Percentiles rank a stretch among this genome's conserved stretches.
These are phyloP conservation scores for Xylaria digitata DNA, from an alignment of 2,329 filamentous ascomycete species.

Conservation along the genomic window DNA sequence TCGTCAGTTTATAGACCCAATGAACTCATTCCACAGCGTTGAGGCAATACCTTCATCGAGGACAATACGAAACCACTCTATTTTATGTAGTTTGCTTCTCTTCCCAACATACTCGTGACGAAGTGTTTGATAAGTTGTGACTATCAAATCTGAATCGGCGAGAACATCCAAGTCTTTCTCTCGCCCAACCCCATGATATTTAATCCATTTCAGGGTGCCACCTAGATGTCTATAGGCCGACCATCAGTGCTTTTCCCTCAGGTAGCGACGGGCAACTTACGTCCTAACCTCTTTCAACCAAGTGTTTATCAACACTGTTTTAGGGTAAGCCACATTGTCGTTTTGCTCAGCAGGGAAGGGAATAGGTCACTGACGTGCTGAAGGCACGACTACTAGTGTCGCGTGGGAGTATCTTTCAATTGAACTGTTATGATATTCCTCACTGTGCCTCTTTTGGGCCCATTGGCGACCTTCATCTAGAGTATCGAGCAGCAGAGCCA, in stretches of 20 bases:
- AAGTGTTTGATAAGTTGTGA: slow-evolving; percentile 62
- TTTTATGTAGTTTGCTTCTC: slow-evolving; percentile 48
- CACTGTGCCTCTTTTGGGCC: slow-evolving; percentile 44
- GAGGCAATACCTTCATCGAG: slow-evolving; percentile 57
- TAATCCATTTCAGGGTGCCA: slow-evolving; percentile 46
- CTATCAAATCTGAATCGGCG: slow-evolving; percentile 54
- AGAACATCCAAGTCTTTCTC: slow-evolving; percentile 45
- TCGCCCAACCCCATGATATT: slow-evolving; percentile 54
- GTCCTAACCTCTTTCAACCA: slow-evolving; percentile 21
- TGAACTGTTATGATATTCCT: slow-evolving; percentile 33
- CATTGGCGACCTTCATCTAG: slow-evolving; percentile 52
- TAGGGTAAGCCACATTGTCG: background rate
- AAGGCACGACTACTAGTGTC: slow-evolving; percentile 60
- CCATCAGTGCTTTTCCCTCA: background rate
- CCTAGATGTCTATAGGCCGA: slow-evolving; percentile 50
- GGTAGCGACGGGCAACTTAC: background rate
- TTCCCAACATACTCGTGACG: slow-evolving; percentile 50
- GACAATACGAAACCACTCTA: slow-evolving; percentile 57
- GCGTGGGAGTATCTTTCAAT: slow-evolving; percentile 49
- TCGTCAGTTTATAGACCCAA: slow-evolving; percentile 4
- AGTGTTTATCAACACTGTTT: slow-evolving; percentile 21
- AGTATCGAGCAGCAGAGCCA: slow-evolving; percentile 61
- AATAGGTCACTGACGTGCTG: slow-evolving; percentile 52
- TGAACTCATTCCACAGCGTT: background rate
- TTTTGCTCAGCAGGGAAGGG: background rate